phyloP scores from a whole-genome alignment of 73 alveolate species.

The Tetrahymena elliotti region DNA sequence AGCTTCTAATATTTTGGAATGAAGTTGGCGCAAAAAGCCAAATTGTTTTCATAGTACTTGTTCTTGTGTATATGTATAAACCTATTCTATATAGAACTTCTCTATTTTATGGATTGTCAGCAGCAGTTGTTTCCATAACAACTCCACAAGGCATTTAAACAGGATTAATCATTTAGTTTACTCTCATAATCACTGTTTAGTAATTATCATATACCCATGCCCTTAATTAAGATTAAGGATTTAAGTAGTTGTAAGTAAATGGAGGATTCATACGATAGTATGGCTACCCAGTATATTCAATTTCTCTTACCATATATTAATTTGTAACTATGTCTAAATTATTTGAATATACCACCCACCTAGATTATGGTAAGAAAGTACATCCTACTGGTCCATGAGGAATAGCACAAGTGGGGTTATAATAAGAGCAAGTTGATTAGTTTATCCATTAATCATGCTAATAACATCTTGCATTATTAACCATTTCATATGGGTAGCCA shows the following conservation, averaged over 20 bases:
- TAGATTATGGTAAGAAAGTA: background rate
- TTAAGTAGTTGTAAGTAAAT: background rate
- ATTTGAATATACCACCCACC: background rate
- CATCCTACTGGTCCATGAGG: background rate
- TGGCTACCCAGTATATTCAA: background rate
- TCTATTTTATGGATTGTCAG: conserved; percentile 9
- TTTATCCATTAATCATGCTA: background rate
- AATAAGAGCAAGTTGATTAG: background rate
- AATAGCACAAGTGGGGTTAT: background rate
- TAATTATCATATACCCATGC: background rate
- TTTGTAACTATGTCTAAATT: background rate
- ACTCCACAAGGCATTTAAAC: background rate
- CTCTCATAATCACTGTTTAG: background rate
- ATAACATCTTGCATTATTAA: background rate
- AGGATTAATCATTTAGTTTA: background rate
- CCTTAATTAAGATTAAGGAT: background rate
- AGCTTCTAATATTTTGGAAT: conserved; percentile 10
- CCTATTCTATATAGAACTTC: conserved; percentile 14
- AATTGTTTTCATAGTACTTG: conserved; percentile 11
- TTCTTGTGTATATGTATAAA: background rate
- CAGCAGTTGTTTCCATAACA: conserved; percentile 19
- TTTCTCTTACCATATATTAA: background rate
- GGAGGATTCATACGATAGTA: conserved; percentile 7
- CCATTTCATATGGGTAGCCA: background rate
- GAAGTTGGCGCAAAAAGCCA: conserved; percentile 31